A percentile compares a stretch with the other conserved stretches of the same genome.
Evolutionary conservation across 2,329 filamentous ascomycete genomes (phyloP).

Genomic region (Lecanoromycetidae sp.): DNA sequence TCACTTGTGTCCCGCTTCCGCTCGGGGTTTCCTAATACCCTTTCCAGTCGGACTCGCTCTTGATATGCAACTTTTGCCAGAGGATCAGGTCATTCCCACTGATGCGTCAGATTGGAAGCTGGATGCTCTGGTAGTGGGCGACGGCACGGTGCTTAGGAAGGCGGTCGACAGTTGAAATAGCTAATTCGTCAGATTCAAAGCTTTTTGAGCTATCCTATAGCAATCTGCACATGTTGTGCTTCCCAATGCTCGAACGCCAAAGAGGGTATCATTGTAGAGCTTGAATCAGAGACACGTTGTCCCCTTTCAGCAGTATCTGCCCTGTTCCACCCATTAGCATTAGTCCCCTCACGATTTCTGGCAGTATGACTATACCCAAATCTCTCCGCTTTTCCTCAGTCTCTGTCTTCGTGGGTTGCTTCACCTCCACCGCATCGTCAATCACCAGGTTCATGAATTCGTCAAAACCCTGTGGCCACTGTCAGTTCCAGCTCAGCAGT

Average conservation of each 20-base stretch:
- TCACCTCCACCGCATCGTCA: constrained; percentile 89
- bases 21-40: constrained; percentile 21
- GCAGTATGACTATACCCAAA: constrained; percentile 48
- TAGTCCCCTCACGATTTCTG: background rate
- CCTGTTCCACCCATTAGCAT: constrained; percentile 37
- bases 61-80: constrained; percentile 66
- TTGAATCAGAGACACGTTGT: constrained; percentile 77
- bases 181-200: background rate
- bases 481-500: constrained; percentile 7
- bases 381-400: constrained; percentile 62
- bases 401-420: constrained; percentile 67
- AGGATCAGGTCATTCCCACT: constrained; percentile 57
- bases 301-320: constrained; percentile 76
- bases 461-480: constrained; percentile 67
- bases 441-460: constrained; percentile 99
- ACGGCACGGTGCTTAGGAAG: constrained; percentile 43
- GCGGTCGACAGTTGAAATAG: background rate
- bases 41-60: constrained; percentile 66
- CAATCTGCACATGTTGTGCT: background rate
- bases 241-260: background rate
- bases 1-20: constrained; percentile 10
- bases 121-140: constrained; percentile 63
- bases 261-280: constrained; percentile 29
- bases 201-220: background rate
- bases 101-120: constrained; percentile 66